Base-by-base conservation (phyloP, 345 rosid genomes). In the Eucalyptus sp. region DNA sequence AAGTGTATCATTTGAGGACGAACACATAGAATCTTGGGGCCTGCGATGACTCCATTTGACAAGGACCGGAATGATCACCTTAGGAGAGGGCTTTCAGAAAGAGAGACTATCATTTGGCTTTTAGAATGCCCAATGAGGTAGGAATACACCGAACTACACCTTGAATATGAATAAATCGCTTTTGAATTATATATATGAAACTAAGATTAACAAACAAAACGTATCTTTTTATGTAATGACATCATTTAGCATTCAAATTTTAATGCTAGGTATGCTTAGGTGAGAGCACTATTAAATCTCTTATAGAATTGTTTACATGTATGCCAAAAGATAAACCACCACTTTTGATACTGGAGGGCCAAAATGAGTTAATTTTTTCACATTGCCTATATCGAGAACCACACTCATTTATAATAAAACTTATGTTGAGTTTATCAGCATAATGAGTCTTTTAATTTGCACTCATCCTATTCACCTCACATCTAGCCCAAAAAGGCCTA, bases 51-150 rank as follows among this genome's bases (percentile, higher is more conserved):
- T 13, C 71, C 71, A 62, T 62, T 3, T 5, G 31, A 62, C 71
- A 29, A 62, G 33, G 15, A 62, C 2, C 2, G 9, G 3, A 62
- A 4, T 29, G 15, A 29, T 29, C 71, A 4, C 33, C 17, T 27
- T 4, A 29, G 33, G 33, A 62, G 71, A 29, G 33, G 71, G 37
- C 37, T 62, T 13, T 62, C 33, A 29, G 7, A 62, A 13, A 62
- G 16, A 29, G 37, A n/a, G 16, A 29, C 16, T 27, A 7, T 12
- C 17, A 0, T 0, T 6, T 3, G 31, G 68, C 68, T 62, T 62
- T 13, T 62, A 62, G 7, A n/a, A 27, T 29, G 71, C 14, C 33
- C 10, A 14, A n/a, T 29, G 18, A 7, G 8, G 37, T 31, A 29
- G 4, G 4, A 29, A 29, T 7, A 29, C 31, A n/a, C 2, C 1